Conservation (phyloP, 805 yeast species). For the Saccharomycopsis javanensis region DNA sequence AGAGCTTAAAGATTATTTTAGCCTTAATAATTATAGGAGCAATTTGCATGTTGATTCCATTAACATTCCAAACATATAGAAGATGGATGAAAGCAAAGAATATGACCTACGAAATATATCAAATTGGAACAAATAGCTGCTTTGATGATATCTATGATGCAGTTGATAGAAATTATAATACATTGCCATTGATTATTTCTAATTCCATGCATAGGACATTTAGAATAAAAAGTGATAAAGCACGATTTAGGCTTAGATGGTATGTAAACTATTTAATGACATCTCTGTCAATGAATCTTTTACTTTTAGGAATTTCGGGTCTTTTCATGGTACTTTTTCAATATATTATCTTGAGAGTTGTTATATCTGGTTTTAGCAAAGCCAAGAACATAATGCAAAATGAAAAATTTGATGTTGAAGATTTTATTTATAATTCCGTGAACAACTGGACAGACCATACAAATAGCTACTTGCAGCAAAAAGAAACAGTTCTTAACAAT, state of each 20-base stretch:
- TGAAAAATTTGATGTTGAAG: conserved; percentile 15
- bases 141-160: conserved; percentile 13
- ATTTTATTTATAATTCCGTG: conserved; percentile 17
- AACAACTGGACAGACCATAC: conserved; percentile 46
- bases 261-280: conserved; percentile 38
- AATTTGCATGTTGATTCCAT: conserved; percentile 32
- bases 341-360: conserved; percentile 32
- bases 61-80: conserved; percentile 35
- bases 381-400: conserved; percentile 5
- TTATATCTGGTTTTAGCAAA: conserved; percentile 21
- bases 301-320: conserved; percentile 51
- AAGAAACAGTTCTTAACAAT: conserved; percentile 48
- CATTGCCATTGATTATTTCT: conserved; percentile 15
- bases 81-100: conserved; percentile 39
- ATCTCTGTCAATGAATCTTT: conserved; percentile 37
- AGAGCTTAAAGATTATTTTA: conserved; percentile 31
- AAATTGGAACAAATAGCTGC: not conserved
- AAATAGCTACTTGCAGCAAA: conserved; percentile 40
- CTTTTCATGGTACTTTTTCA: conserved; percentile 46
- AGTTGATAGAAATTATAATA: conserved; percentile 10
- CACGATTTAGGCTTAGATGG: conserved; percentile 28
- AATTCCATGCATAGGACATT: conserved; percentile 1
- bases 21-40: conserved; percentile 33
- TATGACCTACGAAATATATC: conserved; percentile 25
- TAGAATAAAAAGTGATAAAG: not conserved